These are phyloP conservation scores for Fusarium subtropicale DNA, from an alignment of 2,329 filamentous ascomycete species.

Conservation along the genomic window DNA sequence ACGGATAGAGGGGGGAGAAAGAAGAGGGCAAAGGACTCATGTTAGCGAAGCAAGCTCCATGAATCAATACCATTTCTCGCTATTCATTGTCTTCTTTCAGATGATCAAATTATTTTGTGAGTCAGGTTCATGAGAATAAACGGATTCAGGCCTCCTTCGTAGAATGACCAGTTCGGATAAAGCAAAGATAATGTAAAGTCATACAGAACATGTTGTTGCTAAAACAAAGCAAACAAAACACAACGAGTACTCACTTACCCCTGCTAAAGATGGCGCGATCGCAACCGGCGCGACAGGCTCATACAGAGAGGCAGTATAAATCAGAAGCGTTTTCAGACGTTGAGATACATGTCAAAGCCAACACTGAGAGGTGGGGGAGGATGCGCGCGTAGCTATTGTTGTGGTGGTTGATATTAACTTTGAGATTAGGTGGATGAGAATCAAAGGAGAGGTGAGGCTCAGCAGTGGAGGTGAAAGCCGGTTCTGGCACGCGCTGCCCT, in stretches of 20 bases:
- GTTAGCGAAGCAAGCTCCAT: conserved; percentile 14
- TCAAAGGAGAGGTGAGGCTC: conserved; percentile 33
- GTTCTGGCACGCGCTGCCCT: conserved; percentile 32
- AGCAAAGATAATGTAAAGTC: conserved; percentile 6
- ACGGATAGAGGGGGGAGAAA: background rate
- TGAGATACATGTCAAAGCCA: background rate
- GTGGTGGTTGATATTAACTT: conserved; percentile 25
- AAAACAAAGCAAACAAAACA: conserved; percentile 14
- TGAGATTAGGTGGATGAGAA: conserved; percentile 38
- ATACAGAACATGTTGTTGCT: background rate
- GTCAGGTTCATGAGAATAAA: background rate
- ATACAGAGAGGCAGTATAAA: conserved; percentile 5
- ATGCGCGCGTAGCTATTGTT: conserved; percentile 20
- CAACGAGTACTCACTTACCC: conserved; percentile 25
- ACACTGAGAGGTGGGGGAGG: conserved; percentile 6
- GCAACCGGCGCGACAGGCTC: conserved; percentile 8
- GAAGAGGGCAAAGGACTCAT: conserved; percentile 1
- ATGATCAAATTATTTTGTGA: background rate
- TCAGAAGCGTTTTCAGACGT: background rate
- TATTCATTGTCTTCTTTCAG: conserved; percentile 9
- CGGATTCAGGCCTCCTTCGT: background rate
- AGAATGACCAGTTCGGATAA: background rate
- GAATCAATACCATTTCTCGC: background rate
- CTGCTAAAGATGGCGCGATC: conserved; percentile 37
- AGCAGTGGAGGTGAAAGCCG: conserved; percentile 28